These are phyloP conservation scores for Penicillium paradoxum DNA, from an alignment of 495 filamentous ascomycete species.

Conservation along the genomic window DNA sequence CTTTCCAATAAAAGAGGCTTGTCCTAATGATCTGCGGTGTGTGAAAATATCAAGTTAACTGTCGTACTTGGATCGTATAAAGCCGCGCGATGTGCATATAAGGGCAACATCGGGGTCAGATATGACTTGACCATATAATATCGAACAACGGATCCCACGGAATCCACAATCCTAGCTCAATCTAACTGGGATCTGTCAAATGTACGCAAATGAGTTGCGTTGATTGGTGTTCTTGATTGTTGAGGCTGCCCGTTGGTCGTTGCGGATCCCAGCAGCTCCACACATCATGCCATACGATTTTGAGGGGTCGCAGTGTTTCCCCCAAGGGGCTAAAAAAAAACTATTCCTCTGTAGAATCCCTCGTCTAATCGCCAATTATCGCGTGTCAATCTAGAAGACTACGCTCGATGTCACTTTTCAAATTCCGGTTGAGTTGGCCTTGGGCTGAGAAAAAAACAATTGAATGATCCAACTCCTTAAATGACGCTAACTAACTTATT, in stretches of 20 bases:
- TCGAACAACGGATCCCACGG: too few relatives aligned
- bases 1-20: too few relatives aligned
- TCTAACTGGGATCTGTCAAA: too few relatives aligned
- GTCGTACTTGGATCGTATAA: too few relatives aligned
- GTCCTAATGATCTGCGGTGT: too few relatives aligned
- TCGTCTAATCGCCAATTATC: constrained; percentile 9
- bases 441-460: background rate
- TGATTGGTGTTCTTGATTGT: background rate
- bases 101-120: too few relatives aligned
- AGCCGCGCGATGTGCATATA: too few relatives aligned
- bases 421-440: background rate
- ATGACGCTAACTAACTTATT: constrained; percentile 1
- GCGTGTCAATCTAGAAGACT: background rate
- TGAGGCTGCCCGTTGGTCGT: background rate
- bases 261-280: background rate
- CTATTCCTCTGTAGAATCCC: too few relatives aligned
- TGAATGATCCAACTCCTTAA: background rate
- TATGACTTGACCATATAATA: too few relatives aligned
- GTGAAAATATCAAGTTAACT: too few relatives aligned
- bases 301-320: background rate
- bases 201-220: background rate
- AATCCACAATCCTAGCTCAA: too few relatives aligned
- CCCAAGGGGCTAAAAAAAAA: background rate
- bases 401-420: background rate
- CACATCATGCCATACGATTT: constrained; percentile 6